Percentiles rank a stretch among this genome's conserved stretches.
Evolutionary conservation across 208 protist genomes (phyloP).

Genomic region (Trypanosoma vivax): DNA sequence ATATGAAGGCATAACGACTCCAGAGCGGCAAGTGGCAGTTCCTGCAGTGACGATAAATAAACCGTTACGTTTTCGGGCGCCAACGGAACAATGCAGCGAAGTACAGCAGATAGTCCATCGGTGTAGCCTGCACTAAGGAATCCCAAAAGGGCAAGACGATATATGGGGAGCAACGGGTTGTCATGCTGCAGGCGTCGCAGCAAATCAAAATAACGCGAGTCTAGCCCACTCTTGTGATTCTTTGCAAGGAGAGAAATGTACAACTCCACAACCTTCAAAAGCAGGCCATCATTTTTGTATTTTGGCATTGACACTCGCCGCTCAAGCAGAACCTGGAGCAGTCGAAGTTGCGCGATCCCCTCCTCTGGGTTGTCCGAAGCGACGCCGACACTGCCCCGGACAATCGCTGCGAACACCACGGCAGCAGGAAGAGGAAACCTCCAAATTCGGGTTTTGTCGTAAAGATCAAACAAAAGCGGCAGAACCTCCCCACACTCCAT

Average conservation of each 20-base stretch:
- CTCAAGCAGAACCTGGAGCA: constrained; percentile 7
- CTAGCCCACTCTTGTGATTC: not conserved
- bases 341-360: not conserved
- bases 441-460: constrained; percentile 16
- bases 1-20: constrained; percentile 19
- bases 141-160: constrained; percentile 16
- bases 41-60: constrained; percentile 14
- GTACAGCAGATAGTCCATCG: constrained; percentile 2
- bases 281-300: constrained; percentile 13
- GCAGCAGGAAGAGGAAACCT: constrained; percentile 16
- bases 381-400: not conserved
- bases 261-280: constrained; percentile 14
- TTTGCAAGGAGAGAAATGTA: constrained; percentile 7
- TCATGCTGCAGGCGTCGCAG: not conserved
- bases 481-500: not conserved
- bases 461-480: constrained; percentile 5
- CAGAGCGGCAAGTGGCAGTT: constrained; percentile 24
- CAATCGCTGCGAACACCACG: constrained; percentile 17
- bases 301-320: not conserved
- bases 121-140: constrained; percentile 10
- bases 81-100: constrained; percentile 3
- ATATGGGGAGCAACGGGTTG: constrained; percentile 8
- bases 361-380: not conserved
- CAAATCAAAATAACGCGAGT: not conserved
- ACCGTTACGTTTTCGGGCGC: not conserved